Evolutionary conservation across 108 stramenopile genomes (phyloP).

Genomic region (Stephanodiscus minutulus): DNA sequence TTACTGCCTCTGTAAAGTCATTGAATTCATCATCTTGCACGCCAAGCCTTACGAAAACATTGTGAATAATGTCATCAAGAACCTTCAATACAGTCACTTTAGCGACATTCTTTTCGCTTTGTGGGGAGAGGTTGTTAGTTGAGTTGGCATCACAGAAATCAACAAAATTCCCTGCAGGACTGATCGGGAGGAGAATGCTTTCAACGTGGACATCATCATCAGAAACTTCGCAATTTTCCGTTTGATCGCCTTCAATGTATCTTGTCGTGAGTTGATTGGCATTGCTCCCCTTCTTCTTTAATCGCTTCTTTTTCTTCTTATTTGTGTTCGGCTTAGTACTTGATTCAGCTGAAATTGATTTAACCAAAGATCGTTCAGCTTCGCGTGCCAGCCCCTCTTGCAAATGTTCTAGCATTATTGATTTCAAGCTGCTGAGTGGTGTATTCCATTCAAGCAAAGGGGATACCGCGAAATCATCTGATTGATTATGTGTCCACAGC

Average conservation of each 20-base stretch:
- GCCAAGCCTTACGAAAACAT: slow-evolving; percentile 59
- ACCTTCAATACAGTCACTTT: slow-evolving; percentile 56
- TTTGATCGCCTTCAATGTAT: slow-evolving; percentile 12
- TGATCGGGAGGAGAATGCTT: slow-evolving; percentile 18
- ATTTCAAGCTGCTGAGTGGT: slow-evolving; percentile 18
- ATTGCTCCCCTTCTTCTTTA: slow-evolving; percentile 24
- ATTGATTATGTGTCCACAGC: not conserved
- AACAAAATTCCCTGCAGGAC: not conserved
- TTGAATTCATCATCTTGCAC: slow-evolving; percentile 29
- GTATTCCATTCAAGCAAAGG: slow-evolving; percentile 36
- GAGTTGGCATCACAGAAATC: slow-evolving; percentile 1
- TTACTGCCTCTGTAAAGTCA: slow-evolving; percentile 19
- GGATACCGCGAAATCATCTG: slow-evolving; percentile 7
- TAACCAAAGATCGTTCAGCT: slow-evolving; percentile 42
- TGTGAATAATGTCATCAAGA: slow-evolving; percentile 55
- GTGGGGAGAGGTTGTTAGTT: not conserved
- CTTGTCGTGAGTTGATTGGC: not conserved
- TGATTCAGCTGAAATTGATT: slow-evolving; percentile 15
- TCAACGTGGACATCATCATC: slow-evolving; percentile 34
- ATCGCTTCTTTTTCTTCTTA: slow-evolving; percentile 42
- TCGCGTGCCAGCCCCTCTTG: slow-evolving; percentile 43
- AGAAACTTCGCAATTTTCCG: slow-evolving; percentile 1
- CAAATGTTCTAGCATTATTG: slow-evolving; percentile 11
- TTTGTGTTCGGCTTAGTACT: slow-evolving; percentile 42
- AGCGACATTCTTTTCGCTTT: slow-evolving; percentile 46